Conservation (phyloP, 2,329 filamentous ascomycete species). For the Epichloe sp. region DNA sequence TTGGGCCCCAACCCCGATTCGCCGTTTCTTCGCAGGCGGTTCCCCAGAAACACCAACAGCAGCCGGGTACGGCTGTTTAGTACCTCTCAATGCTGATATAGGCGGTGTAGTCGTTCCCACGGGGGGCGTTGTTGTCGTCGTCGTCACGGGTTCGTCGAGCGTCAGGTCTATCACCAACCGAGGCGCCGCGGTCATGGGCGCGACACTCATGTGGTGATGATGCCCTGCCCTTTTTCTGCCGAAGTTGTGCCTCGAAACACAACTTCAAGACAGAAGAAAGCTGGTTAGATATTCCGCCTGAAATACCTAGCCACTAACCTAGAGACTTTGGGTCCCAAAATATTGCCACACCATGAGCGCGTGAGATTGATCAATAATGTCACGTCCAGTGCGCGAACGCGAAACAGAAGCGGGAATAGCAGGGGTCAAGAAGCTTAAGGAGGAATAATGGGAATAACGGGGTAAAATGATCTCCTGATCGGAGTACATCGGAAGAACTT, state of each 20-base stretch:
- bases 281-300: not conserved
- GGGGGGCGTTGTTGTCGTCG: not conserved
- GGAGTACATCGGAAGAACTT: not conserved
- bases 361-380: not conserved
- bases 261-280: not conserved
- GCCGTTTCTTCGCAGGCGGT: conserved; percentile 19
- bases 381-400: not conserved
- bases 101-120: not conserved
- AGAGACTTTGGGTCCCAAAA: too few relatives aligned
- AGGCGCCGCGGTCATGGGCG: conserved; percentile 14
- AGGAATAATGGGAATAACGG: not conserved
- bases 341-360: not conserved
- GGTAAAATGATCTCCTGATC: not conserved
- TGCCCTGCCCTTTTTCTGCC: not conserved
- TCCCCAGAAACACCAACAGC: conserved; percentile 5
- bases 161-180: conserved; percentile 19
- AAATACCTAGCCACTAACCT: not conserved
- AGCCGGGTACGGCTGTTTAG: not conserved
- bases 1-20: conserved; percentile 11
- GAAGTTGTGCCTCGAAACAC: not conserved
- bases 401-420: not conserved
- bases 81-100: not conserved
- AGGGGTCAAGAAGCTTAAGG: not conserved
- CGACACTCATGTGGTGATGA: conserved; percentile 13
- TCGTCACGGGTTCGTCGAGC: conserved; percentile 1